Conservation (phyloP, 2,329 filamentous ascomycete species). For the Fusarium vanettenii region DNA sequence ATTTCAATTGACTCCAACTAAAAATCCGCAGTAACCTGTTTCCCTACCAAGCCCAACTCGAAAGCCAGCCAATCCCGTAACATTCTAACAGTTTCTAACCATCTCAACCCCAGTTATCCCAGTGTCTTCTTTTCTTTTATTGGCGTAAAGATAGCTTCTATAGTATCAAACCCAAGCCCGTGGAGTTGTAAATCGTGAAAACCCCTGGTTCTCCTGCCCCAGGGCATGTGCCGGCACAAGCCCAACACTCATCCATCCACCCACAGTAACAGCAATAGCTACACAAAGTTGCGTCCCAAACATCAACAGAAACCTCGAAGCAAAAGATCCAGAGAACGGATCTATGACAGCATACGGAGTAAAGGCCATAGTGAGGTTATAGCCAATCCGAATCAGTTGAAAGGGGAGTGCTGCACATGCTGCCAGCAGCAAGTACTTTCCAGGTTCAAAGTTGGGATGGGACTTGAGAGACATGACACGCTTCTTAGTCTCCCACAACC, state of each 20-base stretch:
- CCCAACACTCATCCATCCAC: constrained; percentile 15
- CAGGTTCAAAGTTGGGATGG: constrained; percentile 13
- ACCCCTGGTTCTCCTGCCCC: not conserved
- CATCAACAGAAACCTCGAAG: not conserved
- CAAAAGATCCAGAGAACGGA: not conserved
- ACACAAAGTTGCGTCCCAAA: constrained; percentile 3
- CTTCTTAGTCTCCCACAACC: not conserved
- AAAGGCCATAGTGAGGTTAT: constrained; percentile 12
- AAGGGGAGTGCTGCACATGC: constrained; percentile 3
- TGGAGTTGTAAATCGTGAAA: not conserved
- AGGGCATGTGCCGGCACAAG: not conserved
- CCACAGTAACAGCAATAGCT: not conserved
- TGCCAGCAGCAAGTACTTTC: constrained; percentile 3
- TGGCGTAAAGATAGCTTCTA: not conserved
- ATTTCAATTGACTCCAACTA: not conserved
- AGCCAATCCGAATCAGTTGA: constrained; percentile 16
- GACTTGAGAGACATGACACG: not conserved
- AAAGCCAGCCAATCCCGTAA: not conserved
- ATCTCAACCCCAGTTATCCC: no score
- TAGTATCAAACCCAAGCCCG: not conserved
- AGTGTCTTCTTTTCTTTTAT: not conserved
- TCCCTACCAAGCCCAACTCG: not conserved
- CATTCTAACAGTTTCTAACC: not conserved
- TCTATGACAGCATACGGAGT: not conserved
- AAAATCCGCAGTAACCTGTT: not conserved